Evolutionary conservation across 1,139 yeast genomes (phyloP), one percentile per base, ranked within the genome.

Genomic region (Ogataea hybrid): DNA sequence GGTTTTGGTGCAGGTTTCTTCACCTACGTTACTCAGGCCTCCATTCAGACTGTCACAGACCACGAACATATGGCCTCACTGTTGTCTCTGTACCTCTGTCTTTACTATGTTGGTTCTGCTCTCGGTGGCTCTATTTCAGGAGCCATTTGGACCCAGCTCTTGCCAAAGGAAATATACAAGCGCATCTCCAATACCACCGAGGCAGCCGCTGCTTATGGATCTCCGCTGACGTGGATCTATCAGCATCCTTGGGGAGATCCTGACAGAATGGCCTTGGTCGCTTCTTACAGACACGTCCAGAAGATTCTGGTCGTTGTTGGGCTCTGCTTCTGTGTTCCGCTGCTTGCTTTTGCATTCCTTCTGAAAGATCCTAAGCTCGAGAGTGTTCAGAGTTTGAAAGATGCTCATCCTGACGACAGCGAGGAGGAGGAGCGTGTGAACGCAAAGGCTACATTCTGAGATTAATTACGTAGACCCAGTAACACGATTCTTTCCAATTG

Each of bases 1-100:
- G 92, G 90, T 61, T 68, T 84, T 41, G 87, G 88, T 53, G 84
- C 86, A 37, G 84, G 86, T 8, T 71, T 83, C 61, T 81, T 81
- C 66, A 77, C 86, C 16, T 81, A 81, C 57, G 76, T 86, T 25
- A 72, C 80, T 14, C 84, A 77, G 54, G 83, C 79, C 5, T 76
- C 86, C 12, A 73, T 82, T 48, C 81, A 80, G 54, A 64, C 86
- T 2, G 73, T 75, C 43, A 77, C 83, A 21, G 72, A 75, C 44
- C 85, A 79, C 58, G 82, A 79, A 57, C 68, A 77, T 60, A 75
- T 80, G 79, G 83, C 84, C n/a, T 68, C 75, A 35, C 75, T 79
- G 27, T 70, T 81, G 32, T 75, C 85, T 1, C 59, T 81, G 41
- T 73, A 72, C 53, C 71, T 75, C 52, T 71, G 84, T 1, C 56